Base-by-base conservation (phyloP, 2,329 filamentous ascomycete species). In the Ceratocystis colombiana region DNA sequence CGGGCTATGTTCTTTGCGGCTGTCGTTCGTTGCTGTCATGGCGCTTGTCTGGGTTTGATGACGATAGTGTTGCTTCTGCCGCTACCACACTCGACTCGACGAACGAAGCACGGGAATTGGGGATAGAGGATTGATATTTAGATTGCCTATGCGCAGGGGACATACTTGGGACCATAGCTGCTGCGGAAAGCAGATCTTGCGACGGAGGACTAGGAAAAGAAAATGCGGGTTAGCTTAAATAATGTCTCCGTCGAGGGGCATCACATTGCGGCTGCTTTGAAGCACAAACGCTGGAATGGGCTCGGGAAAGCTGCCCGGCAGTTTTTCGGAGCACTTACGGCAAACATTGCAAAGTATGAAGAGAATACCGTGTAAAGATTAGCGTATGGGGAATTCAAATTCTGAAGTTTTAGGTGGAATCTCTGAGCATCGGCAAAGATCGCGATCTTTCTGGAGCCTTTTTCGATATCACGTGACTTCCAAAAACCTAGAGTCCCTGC, bases 81-180 rank as follows among this genome's bases (percentile, higher is more conserved):
- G 8, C 33, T 37, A 37, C 33, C 0, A 10, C 33, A 37, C 33
- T 37, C 8, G 33, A 37, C 2, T 8, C 3, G 8, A 37, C 33
- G 33, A 10, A 37, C 33, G 33, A 37, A 8, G 33, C 33, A 8
- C 33, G 3, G 33, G 25, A 33, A 7, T 37, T 12, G 22, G 12
- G 45, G 2, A 55, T 5, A 5, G 17, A 33, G 25, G 30, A 7
- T 4, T 3, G 7, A 37, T 17, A 3, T 6, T 7, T 7, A 5
- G 3, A 22, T 33, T 30, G 15, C 28, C 17, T 6, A 25, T 33
- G 7, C 4, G 17, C 3, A 17, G 28, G 22, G 1, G 20, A 74
- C 74, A 77, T 83, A 87, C 85, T 85, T 87, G 64, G 85, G 85
- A 74, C 83, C 84, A 74, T 84, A 86, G 70, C 80, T 77, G 77